These are phyloP conservation scores for Solanum tacnaense DNA, from an alignment of 257 asterid species.

Conservation along the genomic window DNA sequence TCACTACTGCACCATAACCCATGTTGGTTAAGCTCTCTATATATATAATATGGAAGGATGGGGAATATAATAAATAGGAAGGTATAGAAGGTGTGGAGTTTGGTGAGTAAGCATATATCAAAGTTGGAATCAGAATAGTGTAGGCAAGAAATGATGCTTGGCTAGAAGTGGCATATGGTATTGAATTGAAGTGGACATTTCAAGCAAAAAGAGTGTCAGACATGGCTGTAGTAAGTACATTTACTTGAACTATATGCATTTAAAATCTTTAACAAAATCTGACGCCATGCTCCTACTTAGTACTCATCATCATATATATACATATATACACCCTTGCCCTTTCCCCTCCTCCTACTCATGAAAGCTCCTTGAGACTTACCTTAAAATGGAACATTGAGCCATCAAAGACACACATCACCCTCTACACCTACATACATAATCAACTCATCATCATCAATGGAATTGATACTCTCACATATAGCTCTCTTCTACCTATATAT, in stretches of 20 bases:
- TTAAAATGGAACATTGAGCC: constrained; percentile 10
- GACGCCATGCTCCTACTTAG: constrained; percentile 3
- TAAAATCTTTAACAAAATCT: constrained; percentile 15
- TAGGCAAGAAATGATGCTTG: constrained; percentile 12
- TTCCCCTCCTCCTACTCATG: not conserved
- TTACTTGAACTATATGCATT: constrained; percentile 2
- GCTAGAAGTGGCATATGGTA: constrained; percentile 16
- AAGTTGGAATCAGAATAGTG: not conserved
- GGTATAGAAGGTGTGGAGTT: not conserved
- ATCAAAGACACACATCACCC: not conserved
- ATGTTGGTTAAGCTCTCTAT: not conserved
- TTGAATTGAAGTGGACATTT: constrained; percentile 18
- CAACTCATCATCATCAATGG: not conserved
- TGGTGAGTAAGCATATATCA: not conserved
- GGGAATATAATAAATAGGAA: not conserved
- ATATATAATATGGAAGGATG: not conserved
- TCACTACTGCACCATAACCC: not conserved
- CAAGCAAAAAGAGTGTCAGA: constrained; percentile 16
- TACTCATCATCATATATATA: not conserved
- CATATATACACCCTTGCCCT: not conserved
- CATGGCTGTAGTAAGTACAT: not conserved
- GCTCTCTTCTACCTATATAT: not conserved
- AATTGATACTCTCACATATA: not conserved
- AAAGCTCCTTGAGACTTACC: constrained; percentile 9
- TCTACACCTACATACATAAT: not conserved